Percentiles rank a stretch among this genome's conserved stretches.
phyloP scores from a whole-genome alignment of 345 rosid species.

The Boechera retrofracta region DNA sequence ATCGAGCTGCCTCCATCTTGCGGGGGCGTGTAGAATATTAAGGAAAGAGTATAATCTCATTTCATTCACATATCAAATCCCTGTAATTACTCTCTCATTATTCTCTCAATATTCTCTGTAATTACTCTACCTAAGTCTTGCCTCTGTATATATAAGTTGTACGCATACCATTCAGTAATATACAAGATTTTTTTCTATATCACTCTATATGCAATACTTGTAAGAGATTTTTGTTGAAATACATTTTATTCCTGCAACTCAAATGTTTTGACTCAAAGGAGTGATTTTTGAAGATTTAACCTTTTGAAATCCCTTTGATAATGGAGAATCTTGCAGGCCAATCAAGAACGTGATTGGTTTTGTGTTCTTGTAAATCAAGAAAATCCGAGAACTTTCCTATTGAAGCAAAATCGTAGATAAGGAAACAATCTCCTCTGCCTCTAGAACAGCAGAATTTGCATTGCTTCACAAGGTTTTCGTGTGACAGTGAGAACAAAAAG shows the following conservation, averaged over 20 bases:
- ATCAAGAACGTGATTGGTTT: conserved; percentile 60
- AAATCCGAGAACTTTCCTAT: conserved; percentile 74
- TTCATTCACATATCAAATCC: too few relatives aligned
- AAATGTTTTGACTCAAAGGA: background rate
- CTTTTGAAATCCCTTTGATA: conserved; percentile 87
- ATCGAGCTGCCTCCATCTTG: background rate
- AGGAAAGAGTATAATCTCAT: too few relatives aligned
- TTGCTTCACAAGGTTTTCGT: conserved; percentile 71
- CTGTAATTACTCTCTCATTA: too few relatives aligned
- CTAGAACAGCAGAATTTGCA: conserved; percentile 89
- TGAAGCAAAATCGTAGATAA: conserved; percentile 75
- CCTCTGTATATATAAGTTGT: too few relatives aligned
- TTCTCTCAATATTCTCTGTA: too few relatives aligned
- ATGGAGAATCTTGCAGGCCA: conserved; percentile 80
- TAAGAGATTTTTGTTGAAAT: background rate
- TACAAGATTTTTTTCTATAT: too few relatives aligned
- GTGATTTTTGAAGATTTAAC: conserved; percentile 45
- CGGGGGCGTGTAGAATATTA: background rate
- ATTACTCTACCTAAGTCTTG: too few relatives aligned
- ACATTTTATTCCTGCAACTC: background rate
- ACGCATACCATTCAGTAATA: too few relatives aligned
- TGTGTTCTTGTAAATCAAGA: conserved; percentile 68
- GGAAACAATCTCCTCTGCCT: conserved; percentile 87
- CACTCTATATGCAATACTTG: conserved; percentile 64
- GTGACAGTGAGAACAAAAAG: conserved; percentile 67